Evolutionary conservation across 352 stramenopile species (phyloP).

Genomic region (Paralagenidium karlingii): DNA sequence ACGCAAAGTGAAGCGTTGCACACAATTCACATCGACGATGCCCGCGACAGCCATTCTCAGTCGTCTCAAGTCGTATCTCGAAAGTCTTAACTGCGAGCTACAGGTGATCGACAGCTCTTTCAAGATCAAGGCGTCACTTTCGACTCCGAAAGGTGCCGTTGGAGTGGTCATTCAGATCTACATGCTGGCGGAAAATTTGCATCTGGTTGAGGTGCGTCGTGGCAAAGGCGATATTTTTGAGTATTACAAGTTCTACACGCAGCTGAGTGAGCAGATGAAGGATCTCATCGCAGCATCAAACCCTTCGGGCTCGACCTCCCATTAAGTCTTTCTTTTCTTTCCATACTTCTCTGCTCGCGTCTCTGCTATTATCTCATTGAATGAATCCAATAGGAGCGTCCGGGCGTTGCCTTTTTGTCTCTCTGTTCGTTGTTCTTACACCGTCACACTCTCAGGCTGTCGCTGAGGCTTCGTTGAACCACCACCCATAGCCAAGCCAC

Average conservation of each 20-base stretch:
- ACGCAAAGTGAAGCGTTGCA: slow-evolving; percentile 75
- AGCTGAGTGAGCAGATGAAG: slow-evolving; percentile 81
- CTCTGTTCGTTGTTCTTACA: too few relatives aligned
- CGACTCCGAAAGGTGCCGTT: slow-evolving; percentile 80
- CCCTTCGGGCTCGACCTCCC: too few relatives aligned
- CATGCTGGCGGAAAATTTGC: slow-evolving; percentile 70
- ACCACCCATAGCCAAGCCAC: background rate
- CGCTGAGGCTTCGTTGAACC: too few relatives aligned
- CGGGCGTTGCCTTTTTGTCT: too few relatives aligned
- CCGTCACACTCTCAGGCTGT: too few relatives aligned
- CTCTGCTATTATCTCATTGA: too few relatives aligned
- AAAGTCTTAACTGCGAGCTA: slow-evolving; percentile 70
- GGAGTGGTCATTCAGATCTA: slow-evolving; percentile 86
- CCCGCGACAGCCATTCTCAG: slow-evolving; percentile 63
- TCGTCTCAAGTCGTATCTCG: slow-evolving; percentile 60
- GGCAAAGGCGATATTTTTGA: slow-evolving; percentile 87
- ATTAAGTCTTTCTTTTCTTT: too few relatives aligned
- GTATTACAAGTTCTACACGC: slow-evolving; percentile 86
- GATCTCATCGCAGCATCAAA: slow-evolving; percentile 77
- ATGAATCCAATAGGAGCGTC: too few relatives aligned
- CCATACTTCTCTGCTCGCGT: too few relatives aligned
- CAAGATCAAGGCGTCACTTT: slow-evolving; percentile 77
- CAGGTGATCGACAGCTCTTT: slow-evolving; percentile 51
- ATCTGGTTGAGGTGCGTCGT: slow-evolving; percentile 81
- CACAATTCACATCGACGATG: slow-evolving; percentile 80